Evolutionary conservation across 176 grass and related monocot genomes (phyloP), one percentile per base, ranked within the genome.

Genomic region (Luzula sylvatica): DNA sequence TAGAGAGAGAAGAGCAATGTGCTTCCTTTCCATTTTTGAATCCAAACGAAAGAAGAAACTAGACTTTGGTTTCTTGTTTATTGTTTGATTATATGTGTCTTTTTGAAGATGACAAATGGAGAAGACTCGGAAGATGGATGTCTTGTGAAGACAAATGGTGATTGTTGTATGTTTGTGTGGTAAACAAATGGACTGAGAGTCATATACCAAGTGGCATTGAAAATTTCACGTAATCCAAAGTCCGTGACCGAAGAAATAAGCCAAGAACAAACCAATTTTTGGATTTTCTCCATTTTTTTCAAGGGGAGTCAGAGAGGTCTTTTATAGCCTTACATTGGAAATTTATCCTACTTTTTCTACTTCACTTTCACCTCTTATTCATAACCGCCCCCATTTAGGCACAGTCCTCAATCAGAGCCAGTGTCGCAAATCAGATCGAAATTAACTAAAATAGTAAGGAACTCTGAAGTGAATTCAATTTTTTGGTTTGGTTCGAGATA

Each of bases 201-300:
- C 27, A 46, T 35, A 35, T 35, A 35, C 30, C 30, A 35, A 35
- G 30, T 35, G 30, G 30, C 30, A 63, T 62, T 29, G 58, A 22
- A 62, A 22, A 23, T 26, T 20, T 30, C 43, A 63, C 11, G 46
- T 48, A 63, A 63, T 48, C 42, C 58, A 63, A 63, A 30, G 58
- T 18, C 58, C 58, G 58, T 63, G 58, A 63, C 58, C 58, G 42
- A 19, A 63, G 23, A 63, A 48, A 44, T 46, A 14, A n/a, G 40
- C 58, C 46, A 16, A 21, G 46, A 48, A 3, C 5, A 35, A 35
- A 47, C 42, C 22, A 21, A 15, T 42, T 5, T 48, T 41, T 47
- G 26, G 24, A 5, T 46, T 23, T 28, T 61, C 58, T 46, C 58
- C 58, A 61, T n/a, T n/a, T n/a, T n/a, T n/a, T n/a, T n/a, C n/a